phyloP scores from a whole-genome alignment of 2,329 filamentous ascomycete species.

The Thermothelomyces thermophilus region DNA sequence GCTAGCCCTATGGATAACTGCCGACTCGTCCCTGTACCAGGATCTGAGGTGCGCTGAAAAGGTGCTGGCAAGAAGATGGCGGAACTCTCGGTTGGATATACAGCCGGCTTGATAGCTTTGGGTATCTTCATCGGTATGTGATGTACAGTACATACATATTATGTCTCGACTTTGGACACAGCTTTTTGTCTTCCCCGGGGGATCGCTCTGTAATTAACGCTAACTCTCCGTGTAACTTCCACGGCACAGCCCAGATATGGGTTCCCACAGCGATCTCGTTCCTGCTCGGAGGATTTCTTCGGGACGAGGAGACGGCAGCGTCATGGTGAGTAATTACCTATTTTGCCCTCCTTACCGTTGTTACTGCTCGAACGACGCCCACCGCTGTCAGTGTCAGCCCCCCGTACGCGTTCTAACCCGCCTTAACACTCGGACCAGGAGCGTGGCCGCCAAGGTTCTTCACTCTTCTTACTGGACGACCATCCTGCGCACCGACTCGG shows the following conservation, averaged over 20 bases:
- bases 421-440: not conserved
- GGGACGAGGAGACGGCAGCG: slow-evolving; percentile 5
- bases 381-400: too few relatives aligned
- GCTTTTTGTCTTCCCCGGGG: too few relatives aligned
- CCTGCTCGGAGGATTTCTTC: slow-evolving; percentile 2
- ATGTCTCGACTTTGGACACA: too few relatives aligned
- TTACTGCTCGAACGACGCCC: too few relatives aligned
- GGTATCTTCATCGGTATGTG: not conserved
- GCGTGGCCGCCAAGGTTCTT: not conserved
- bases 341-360: too few relatives aligned
- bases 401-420: not conserved
- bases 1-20: too few relatives aligned
- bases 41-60: not conserved
- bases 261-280: slow-evolving; percentile 1
- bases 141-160: too few relatives aligned
- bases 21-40: not conserved
- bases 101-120: not conserved
- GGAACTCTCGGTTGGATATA: slow-evolving; percentile 1
- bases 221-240: not conserved
- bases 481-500: slow-evolving; percentile 1
- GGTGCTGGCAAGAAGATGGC: not conserved
- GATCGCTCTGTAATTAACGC: too few relatives aligned
- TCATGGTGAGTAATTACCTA: slow-evolving; percentile 4
- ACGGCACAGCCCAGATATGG: not conserved
- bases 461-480: slow-evolving; percentile 2